Evolutionary conservation across 1,284 basidiomycete genomes (phyloP).

Genomic region (Microbotryum silenes-acaulis): DNA sequence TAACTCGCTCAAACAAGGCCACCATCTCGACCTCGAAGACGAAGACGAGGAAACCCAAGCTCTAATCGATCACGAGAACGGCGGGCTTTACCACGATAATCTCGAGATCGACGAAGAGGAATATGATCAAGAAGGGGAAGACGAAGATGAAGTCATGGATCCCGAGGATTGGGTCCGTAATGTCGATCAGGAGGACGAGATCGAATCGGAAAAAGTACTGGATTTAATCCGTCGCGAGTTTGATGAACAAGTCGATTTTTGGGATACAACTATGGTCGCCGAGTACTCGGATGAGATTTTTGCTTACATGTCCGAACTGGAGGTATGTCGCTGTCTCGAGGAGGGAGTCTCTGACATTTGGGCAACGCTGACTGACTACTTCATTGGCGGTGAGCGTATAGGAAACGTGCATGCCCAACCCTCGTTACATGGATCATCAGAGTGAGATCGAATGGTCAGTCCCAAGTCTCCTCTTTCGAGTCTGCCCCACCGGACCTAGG

Average conservation of each 20-base stretch:
- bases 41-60: slow-evolving; percentile 44
- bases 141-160: slow-evolving; percentile 12
- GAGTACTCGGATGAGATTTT: slow-evolving; percentile 98
- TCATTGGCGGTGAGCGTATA: slow-evolving; percentile 39
- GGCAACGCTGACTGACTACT: background rate
- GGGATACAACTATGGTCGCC: slow-evolving; percentile 93
- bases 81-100: slow-evolving; percentile 30
- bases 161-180: slow-evolving; percentile 24
- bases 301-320: slow-evolving; percentile 84
- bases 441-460: slow-evolving; percentile 81
- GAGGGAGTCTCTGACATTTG: background rate
- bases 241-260: slow-evolving; percentile 61
- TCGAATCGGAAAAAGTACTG: slow-evolving; percentile 30
- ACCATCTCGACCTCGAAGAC: slow-evolving; percentile 42
- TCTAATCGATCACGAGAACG: slow-evolving; percentile 29
- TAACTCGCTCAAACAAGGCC: slow-evolving; percentile 16
- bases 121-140: background rate
- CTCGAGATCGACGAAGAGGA: slow-evolving; percentile 16
- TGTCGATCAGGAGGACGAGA: slow-evolving; percentile 21
- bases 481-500: background rate
- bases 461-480: background rate
- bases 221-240: slow-evolving; percentile 40
- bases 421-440: slow-evolving; percentile 91
- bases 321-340: slow-evolving; percentile 50
- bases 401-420: slow-evolving; percentile 81